Evolutionary conservation across 129 eudicot species (phyloP).

Genomic region (Oenanthe sinensis): DNA sequence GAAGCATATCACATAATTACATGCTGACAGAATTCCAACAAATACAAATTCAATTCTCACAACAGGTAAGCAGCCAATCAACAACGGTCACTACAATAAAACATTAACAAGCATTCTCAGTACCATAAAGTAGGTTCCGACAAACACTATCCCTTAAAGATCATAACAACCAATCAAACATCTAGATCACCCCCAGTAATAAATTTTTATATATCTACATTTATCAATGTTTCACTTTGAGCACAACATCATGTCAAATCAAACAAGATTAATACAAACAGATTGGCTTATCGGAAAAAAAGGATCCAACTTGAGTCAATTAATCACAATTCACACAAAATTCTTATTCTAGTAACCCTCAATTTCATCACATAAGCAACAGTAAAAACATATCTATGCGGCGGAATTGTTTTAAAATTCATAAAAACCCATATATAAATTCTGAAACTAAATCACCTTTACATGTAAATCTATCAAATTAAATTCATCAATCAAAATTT

Average conservation of each 20-base stretch:
- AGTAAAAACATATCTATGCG: neutral
- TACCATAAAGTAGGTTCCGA: neutral
- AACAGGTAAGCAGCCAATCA: neutral
- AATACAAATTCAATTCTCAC: neutral
- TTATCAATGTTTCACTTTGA: neutral
- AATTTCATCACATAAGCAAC: neutral
- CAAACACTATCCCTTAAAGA: neutral
- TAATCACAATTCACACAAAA: neutral
- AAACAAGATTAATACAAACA: neutral
- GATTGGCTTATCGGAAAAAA: neutral
- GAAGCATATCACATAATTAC: neutral
- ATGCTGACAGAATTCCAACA: neutral
- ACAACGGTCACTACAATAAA: neutral
- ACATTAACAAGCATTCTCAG: neutral
- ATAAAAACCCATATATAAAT: neutral
- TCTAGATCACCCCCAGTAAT: neutral
- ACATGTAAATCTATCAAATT: neutral
- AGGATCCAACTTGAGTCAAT: neutral
- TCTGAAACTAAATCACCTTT: neutral
- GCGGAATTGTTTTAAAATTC: neutral
- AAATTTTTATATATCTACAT: neutral
- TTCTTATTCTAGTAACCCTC: neutral
- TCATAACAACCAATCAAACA: neutral
- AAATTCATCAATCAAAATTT: neutral
- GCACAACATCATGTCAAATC: neutral